Base-by-base conservation (phyloP, 176 grass and related monocot genomes). In the Tuctoria greenei region DNA sequence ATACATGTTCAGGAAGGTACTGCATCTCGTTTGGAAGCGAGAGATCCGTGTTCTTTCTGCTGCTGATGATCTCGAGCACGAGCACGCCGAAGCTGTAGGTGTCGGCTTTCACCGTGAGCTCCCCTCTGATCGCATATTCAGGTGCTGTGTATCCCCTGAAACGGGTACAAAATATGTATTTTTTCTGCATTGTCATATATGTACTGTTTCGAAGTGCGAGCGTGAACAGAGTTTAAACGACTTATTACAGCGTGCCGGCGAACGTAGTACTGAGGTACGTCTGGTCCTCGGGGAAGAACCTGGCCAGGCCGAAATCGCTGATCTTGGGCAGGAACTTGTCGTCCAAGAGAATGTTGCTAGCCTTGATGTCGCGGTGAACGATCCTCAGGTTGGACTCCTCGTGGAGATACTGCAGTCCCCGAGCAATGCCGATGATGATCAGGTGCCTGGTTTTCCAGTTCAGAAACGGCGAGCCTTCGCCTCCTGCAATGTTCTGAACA, bases 271-370 rank as follows among this genome's bases (percentile, higher is more conserved):
- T 93, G 25, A 93, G 86, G 79, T 89, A 93, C 1, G 84, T 26
- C 71, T 93, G 84, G 56, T 93, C 90, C 64, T 93, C 84, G 0
- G 87, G 86, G 62, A 93, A 89, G 81, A 93, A 93, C 56, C 83
- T 75, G 50, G 90, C 90, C 68, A 93, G 5, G 54, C 90, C 87
- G 25, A 93, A 93, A n/a, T 87, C 90, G 18, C 90, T 82, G 39
- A 93, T 89, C 66, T 87, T 93, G 52, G 90, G 87, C 52, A 75
- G 90, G 51, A 93, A 89, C 75, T 89, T 93, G 64, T 93, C 86
- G 15, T 87, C 87, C 5, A 93, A 77, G 77, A 93, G 87, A 40
- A 89, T 89, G 84, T 89, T 93, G 90, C 86, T 89, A 28, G 80
- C 85, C 79, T 92, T 92, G 78, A 92, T 92, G 79, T 92, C 89